Base-by-base conservation (phyloP, 257 asterid genomes). In the Dorcoceras hygrometricum region DNA sequence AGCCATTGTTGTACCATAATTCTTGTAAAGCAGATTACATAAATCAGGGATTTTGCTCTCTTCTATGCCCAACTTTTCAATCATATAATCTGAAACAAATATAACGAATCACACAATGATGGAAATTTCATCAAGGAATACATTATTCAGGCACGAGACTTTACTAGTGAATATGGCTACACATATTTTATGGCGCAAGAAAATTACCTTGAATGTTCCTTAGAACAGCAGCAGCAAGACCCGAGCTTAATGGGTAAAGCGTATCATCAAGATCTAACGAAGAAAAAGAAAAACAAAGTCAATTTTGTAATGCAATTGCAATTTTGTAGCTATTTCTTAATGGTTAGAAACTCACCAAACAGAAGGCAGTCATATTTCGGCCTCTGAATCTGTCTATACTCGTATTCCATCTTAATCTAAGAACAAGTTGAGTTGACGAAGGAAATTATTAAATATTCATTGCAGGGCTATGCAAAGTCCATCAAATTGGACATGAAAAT, bases 1-100 rank as follows among this genome's bases (percentile, higher is more conserved):
- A 0, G 99, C 97, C 99, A 94, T 90, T 66, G 99, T 90, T 25
- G 97, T 94, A 65, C 97, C 99, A 67, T 94, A 94, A 70, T 90
- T 85, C 77, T 85, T 90, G 71, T 90, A 94, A 61, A 88, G 78
- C 25, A 88, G 78, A 80, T 88, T 73, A 57, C 97, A 77, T 76
- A 94, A 74, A 48, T 78, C 89, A 10, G 69, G 69, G 56, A 88
- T 83, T 78, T 82, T 87, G 86, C 84, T 76, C 81, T 77, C 81
- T 6, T 90, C 93, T 23, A 94, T 73, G 26, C 90, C 89, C 76
- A 90, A 85, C 65, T 83, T 94, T 74, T 94, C 96, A 26, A 88
- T 76, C 93, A 94, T 77, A 66, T 82, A 94, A 85, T 74, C 99
- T 94, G 84, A 54, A 50, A 75, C 31, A 10, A 4, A 58, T 28